Conservation (phyloP, 2,329 filamentous ascomycete species). For the Metarhizium album region DNA sequence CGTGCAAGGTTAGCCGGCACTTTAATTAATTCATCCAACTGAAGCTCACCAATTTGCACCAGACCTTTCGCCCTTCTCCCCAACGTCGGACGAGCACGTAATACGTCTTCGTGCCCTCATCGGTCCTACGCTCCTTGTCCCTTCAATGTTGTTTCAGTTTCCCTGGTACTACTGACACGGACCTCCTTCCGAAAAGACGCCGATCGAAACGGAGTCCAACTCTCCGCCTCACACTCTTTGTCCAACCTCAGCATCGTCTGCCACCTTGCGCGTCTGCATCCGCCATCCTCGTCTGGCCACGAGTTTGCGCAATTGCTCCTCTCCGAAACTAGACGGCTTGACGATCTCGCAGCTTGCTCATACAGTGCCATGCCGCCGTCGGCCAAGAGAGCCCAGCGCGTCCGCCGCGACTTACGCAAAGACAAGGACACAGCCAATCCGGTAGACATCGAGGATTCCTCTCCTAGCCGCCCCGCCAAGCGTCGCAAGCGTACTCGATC, state of each 20-base stretch:
- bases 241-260: not conserved
- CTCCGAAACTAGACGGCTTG: not conserved
- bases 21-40: slow-evolving; percentile 5
- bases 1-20: slow-evolving; percentile 6
- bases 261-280: not conserved
- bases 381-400: slow-evolving; percentile 26
- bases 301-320: not conserved
- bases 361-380: slow-evolving; percentile 24
- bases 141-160: not conserved
- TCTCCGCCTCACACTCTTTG: not conserved
- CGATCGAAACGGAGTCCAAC: not conserved
- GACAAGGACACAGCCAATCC: slow-evolving; percentile 22
- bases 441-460: slow-evolving; percentile 39
- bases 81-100: not conserved
- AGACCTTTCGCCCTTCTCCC: not conserved
- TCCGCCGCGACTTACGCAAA: slow-evolving; percentile 28
- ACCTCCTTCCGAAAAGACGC: not conserved
- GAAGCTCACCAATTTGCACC: not conserved
- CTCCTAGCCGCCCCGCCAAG: slow-evolving; percentile 51
- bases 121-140: not conserved
- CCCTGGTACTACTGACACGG: not conserved
- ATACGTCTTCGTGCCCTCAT: not conserved
- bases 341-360: not conserved
- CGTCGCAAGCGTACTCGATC: slow-evolving; percentile 45
- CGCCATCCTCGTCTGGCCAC: slow-evolving; percentile 3